A percentile compares a stretch with the other conserved stretches of the same genome.
These are phyloP conservation scores for Aspergillus nanangensis DNA, from an alignment of 495 filamentous ascomycete species.

Conservation along the genomic window DNA sequence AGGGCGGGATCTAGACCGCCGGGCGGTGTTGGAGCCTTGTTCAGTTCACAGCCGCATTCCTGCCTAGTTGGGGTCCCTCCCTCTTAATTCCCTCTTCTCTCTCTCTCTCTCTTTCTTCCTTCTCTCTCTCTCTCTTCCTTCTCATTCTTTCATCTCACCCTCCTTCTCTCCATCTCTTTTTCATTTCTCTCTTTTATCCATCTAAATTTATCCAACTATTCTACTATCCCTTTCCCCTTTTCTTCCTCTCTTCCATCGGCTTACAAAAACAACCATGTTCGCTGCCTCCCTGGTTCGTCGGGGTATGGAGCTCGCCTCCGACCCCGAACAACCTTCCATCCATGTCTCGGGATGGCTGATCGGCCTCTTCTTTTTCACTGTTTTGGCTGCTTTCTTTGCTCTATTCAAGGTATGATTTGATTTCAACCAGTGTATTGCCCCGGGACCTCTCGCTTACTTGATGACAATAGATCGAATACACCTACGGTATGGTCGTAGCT, in stretches of 20 bases:
- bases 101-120: neutral
- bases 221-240: neutral
- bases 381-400: slow-evolving; percentile 12
- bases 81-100: no score
- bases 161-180: neutral
- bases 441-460: neutral
- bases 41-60: no score
- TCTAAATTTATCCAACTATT: neutral
- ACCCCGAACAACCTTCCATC: slow-evolving; percentile 13
- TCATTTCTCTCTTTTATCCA: neutral
- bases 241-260: no score
- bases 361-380: slow-evolving; percentile 15
- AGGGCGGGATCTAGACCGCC: no score
- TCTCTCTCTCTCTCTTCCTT: neutral
- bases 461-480: slow-evolving; percentile 45
- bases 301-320: slow-evolving; percentile 20
- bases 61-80: no score
- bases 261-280: slow-evolving; percentile 13
- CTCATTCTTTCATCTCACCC: neutral
- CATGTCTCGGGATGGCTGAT: slow-evolving; percentile 16
- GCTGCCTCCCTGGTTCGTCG: slow-evolving; percentile 23
- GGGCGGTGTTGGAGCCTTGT: no score
- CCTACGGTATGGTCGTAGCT: slow-evolving; percentile 52
- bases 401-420: slow-evolving; percentile 16
- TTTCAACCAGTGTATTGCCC: neutral